Evolutionary conservation across 192 early-diverging fungal genomes (phyloP).

Genomic region (Oehlia diaphana): DNA sequence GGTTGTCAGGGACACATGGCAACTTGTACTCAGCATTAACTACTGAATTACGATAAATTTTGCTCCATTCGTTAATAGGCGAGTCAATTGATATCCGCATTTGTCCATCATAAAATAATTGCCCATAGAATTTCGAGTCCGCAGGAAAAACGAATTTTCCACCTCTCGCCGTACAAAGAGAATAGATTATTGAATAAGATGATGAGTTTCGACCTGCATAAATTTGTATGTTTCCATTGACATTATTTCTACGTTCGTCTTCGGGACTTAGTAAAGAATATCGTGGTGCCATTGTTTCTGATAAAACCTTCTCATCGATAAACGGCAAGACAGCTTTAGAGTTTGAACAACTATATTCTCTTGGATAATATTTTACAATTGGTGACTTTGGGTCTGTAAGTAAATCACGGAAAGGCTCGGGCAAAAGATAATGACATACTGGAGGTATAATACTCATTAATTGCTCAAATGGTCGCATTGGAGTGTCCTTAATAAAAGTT

Average conservation of each 20-base stretch:
- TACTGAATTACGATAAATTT: background rate
- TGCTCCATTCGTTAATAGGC: background rate
- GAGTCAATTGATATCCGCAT: background rate
- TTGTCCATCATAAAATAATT: background rate
- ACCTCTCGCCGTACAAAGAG: background rate
- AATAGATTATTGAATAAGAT: background rate
- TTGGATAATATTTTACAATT: constrained; percentile 18
- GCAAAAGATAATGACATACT: constrained; percentile 3
- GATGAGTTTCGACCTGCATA: background rate
- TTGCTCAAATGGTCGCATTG: constrained; percentile 28
- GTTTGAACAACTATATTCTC: background rate
- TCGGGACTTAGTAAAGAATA: background rate
- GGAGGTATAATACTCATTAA: constrained; percentile 28
- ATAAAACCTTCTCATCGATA: constrained; percentile 20
- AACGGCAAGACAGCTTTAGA: constrained; percentile 16
- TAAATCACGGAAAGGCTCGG: constrained; percentile 14
- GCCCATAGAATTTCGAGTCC: background rate
- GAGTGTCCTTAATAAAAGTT: constrained; percentile 2
- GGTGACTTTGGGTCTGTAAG: constrained; percentile 5
- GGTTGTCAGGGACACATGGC: background rate
- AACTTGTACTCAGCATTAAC: background rate
- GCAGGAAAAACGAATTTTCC: background rate
- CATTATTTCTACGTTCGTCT: background rate
- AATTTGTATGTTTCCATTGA: background rate
- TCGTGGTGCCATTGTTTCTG: constrained; percentile 2